Base-by-base conservation (phyloP, 2,329 filamentous ascomycete species). In the Aspergillus sojae region DNA sequence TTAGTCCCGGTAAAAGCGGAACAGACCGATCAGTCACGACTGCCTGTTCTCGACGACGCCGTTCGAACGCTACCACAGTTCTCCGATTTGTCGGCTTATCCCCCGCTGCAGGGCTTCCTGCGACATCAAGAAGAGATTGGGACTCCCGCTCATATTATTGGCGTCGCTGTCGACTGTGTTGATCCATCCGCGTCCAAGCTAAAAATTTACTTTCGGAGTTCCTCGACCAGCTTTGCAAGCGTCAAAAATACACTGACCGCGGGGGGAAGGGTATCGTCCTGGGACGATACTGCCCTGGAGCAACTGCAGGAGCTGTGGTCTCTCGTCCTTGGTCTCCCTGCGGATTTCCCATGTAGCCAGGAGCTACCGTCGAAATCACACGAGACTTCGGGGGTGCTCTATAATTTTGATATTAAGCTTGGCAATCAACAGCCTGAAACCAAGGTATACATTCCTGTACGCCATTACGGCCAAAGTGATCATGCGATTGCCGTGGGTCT, bases 371-470 rank as follows among this genome's bases (percentile, higher is more conserved):
- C 12, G 9, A 52, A 21, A 19, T 21, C 19, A 7, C 34, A 62
- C 36, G 28, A 41, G 43, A 58, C 60, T 7, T 36, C 60, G 21
- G 60, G 60, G 4, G 32, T 57, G 16, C 45, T 62, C n/a, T 62
- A 30, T 34, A 62, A 62, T 34, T 58, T 62, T n/a, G 54, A 57
- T 26, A 46, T 62, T 16, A 36, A 41, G 26, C 34, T 34, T 21
- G 54, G 60, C 2, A 57, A 62, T 21, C 45, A 19, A 26, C 39
- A 58, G 12, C 60, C 60, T 5, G 60, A 62, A 21, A 36, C 60
- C 14, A 58, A 62, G 34, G 54, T 62, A 45, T 62, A 62, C 45
- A 48, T 62, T 48, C 60, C 60, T 7, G 60, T 62, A 12, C 53
- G 54, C 19, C 60, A 62, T 36, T 62, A 62, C 60, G 55, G 43